Base-by-base conservation (phyloP, 306 rosid species). In the Rosa multiflora region DNA sequence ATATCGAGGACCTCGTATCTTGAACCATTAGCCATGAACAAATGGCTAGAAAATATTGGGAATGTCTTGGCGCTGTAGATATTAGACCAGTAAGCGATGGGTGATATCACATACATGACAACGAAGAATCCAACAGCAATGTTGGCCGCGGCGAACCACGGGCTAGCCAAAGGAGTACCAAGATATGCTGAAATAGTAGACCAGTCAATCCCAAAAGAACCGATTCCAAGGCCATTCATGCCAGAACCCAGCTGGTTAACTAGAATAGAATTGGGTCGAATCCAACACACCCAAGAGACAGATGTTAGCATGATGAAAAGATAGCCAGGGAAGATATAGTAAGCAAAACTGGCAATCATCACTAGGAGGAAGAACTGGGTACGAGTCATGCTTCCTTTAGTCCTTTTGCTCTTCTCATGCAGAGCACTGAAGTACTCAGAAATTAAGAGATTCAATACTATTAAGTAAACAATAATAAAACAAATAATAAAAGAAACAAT, bases 241-340 rank as follows among this genome's bases (percentile, higher is more conserved):
- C 97, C 97, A 81, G 98, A 93, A 40, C 98, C 97, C 64, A 93
- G 69, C 79, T 93, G 98, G 47, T 91, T 89, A 11, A 89, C 85
- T 2, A 88, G 63, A 62, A 93, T n/a, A 10, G 94, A 89, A 21
- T 89, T 87, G 3, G 94, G 87, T 43, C 84, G 80, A 73, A 89
- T 21, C 97, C 97, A 91, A 75, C 98, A 93, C 3, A 89, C 56
- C 97, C 93, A 91, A 55, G 98, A 89, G 78, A 93, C 23, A 32
- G 91, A 72, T 71, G 97, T 85, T 68, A 91, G 51, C 87, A 86
- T 86, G 6, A 52, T 0, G 74, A 93, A 83, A 72, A 91, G 49
- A 67, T 93, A 91, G 76, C 91, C 89, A 2, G 98, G 98, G 62
- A 93, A n/a, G 7, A 93, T 55, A 80, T 87, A 87, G 85, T 93